phyloP scores from a whole-genome alignment of 805 yeast species.

The Yarrowia keelungensis region DNA sequence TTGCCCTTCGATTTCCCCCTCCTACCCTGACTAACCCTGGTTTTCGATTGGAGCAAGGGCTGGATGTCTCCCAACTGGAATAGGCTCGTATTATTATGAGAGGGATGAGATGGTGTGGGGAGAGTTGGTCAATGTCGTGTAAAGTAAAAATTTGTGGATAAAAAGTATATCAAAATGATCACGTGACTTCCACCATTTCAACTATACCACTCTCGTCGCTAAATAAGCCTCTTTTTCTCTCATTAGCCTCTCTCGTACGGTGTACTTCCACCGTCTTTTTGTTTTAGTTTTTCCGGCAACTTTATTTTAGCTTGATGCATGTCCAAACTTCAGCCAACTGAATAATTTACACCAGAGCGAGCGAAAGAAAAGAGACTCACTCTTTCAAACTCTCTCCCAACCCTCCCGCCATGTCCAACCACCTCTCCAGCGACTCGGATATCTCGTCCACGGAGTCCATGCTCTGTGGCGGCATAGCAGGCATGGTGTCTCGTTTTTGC shows the following conservation, averaged over 20 bases:
- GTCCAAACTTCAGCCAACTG: not conserved
- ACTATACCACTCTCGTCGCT: too few species aligned
- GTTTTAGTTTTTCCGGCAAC: conserved; percentile 20
- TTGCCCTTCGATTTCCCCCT: too few species aligned
- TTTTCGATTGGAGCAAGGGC: conserved; percentile 1
- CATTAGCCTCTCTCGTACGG: too few species aligned
- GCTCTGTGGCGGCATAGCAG: conserved; percentile 75
- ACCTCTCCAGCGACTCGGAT: conserved; percentile 54
- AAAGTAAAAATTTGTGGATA: too few species aligned
- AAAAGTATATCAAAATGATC: too few species aligned
- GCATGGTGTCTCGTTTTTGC: conserved; percentile 64
- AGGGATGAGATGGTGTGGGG: too few species aligned
- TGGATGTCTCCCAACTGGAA: not conserved
- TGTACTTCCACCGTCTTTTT: too few species aligned
- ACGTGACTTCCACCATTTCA: too few species aligned
- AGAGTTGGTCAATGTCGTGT: too few species aligned
- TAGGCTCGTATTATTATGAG: not conserved
- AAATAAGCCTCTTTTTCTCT: too few species aligned
- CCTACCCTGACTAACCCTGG: not conserved
- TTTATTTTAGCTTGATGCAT: conserved; percentile 14
- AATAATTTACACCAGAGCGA: not conserved
- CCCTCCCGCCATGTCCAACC: conserved; percentile 40
- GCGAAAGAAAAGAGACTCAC: not conserved
- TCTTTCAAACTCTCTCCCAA: not conserved
- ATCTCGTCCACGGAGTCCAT: conserved; percentile 62